Base-by-base conservation (phyloP, 768 basidiomycete species). In the Boletus speciosus region DNA sequence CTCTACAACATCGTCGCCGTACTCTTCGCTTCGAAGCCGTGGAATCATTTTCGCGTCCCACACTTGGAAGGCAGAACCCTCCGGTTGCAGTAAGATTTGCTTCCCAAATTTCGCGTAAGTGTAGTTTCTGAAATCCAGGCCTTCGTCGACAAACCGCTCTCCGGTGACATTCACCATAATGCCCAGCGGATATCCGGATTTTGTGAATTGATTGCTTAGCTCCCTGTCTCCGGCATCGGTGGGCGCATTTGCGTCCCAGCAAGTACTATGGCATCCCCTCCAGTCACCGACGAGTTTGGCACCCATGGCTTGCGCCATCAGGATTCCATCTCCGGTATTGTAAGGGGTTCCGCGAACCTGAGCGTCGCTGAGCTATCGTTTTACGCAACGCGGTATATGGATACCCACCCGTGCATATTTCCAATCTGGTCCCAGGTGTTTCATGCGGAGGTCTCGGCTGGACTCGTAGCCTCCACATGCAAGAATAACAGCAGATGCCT, bases 321-420 rank as follows among this genome's bases (percentile, higher is more conserved):
- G 57, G 54, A 88, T 77, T 1, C 83, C 82, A 58, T 88, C 86
- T 16, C 86, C 84, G n/a, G 75, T 78, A 57, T 88, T 86, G 64
- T 83, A 84, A 6, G 86, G 85, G 2, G 86, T 88, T 16, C 86
- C 84, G 54, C 85, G 79, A 48, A 88, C 79, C 83, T 87, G 43
- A 32, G 27, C 31, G 7, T 21, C 36, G 21, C 41, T 52, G 23
- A 55, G 48, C 15, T 2, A 21, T n/a, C 9, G 25, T 35, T 39
- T 14, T 4, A 6, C 10, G 40, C 6, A 21, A 14, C 5, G 8
- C 19, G 19, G 19, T 2, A 15, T 4, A 14, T 23, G n/a, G 34
- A 19, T 6, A 62, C 70, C 51, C 54, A 83, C 84, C 64, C 75
- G 79, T 27, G 86, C 84, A 51, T 71, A 73, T 41, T 71, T 71